phyloP scores from a whole-genome alignment of 2,329 filamentous ascomycete genomes.

The Colletotrichum chlorophyti region DNA sequence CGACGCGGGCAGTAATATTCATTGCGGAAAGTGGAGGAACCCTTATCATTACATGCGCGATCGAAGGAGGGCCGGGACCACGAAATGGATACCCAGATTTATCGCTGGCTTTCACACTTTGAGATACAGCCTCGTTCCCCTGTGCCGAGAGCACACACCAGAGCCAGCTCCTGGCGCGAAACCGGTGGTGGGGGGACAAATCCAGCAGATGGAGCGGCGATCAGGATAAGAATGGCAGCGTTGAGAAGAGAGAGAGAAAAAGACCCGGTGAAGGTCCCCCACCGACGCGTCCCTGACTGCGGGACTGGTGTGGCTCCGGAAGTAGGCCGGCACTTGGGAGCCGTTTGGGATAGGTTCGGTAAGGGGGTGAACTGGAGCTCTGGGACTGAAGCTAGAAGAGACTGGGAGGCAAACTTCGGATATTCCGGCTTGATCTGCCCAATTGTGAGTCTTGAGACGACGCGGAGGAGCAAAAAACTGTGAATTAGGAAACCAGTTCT shows the following conservation, averaged over 20 bases:
- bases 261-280: constrained; percentile 14
- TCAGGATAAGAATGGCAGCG: constrained; percentile 21
- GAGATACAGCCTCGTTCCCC: not conserved
- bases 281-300: constrained; percentile 16
- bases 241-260: too few relatives aligned
- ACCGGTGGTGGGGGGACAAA: constrained; percentile 22
- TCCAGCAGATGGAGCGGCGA: too few relatives aligned
- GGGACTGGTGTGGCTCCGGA: constrained; percentile 24
- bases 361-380: constrained; percentile 20
- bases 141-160: constrained; percentile 15
- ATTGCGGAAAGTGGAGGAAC: constrained; percentile 26
- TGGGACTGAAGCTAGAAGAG: constrained; percentile 19
- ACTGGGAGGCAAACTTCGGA: constrained; percentile 16
- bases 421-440: constrained; percentile 5
- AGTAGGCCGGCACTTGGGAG: constrained; percentile 19
- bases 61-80: constrained; percentile 1
- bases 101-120: too few relatives aligned
- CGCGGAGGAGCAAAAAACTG: too few relatives aligned
- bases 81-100: constrained; percentile 17
- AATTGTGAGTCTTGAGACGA: constrained; percentile 2
- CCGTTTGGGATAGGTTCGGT: constrained; percentile 17
- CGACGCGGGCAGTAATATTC: constrained; percentile 21
- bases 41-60: constrained; percentile 22
- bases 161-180: constrained; percentile 23
- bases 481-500: constrained; percentile 1